These are phyloP conservation scores for Mycena alexandri DNA, from an alignment of 768 basidiomycete species.

Conservation along the genomic window DNA sequence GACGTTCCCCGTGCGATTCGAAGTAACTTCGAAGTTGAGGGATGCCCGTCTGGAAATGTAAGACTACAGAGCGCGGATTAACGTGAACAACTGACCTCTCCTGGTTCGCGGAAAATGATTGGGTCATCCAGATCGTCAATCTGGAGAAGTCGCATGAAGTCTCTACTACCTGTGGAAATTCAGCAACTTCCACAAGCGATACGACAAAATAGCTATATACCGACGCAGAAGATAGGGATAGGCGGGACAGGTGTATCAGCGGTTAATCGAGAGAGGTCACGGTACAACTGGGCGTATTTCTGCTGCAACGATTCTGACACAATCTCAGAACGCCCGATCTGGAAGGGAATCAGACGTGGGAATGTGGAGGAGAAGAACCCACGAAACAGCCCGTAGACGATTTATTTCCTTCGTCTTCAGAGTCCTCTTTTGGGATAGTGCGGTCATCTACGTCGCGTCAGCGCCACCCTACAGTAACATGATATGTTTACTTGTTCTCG, in stretches of 20 bases:
- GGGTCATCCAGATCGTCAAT: slow-evolving; percentile 14
- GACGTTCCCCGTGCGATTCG: slow-evolving; percentile 25
- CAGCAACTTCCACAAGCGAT: not conserved
- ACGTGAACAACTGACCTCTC: slow-evolving; percentile 21
- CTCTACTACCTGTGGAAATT: slow-evolving; percentile 26
- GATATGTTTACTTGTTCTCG: slow-evolving; percentile 4
- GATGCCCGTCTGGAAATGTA: slow-evolving; percentile 25
- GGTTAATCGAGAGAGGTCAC: not conserved
- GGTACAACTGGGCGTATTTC: slow-evolving; percentile 20
- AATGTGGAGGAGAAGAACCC: not conserved
- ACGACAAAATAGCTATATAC: not conserved
- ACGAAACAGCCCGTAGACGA: slow-evolving; percentile 30
- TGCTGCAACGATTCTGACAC: slow-evolving; percentile 13
- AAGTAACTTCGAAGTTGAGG: slow-evolving; percentile 26
- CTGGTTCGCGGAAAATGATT: slow-evolving; percentile 9
- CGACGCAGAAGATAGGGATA: slow-evolving; percentile 32
- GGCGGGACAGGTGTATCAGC: slow-evolving; percentile 4
- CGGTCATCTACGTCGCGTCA: slow-evolving; percentile 4
- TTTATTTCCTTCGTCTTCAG: slow-evolving; percentile 6
- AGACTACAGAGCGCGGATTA: not conserved
- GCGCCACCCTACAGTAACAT: not conserved
- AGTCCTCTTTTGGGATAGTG: not conserved
- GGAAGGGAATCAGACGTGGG: not conserved
- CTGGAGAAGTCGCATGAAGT: slow-evolving; percentile 29
- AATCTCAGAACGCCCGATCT: slow-evolving; percentile 27